Evolutionary conservation across 768 basidiomycete species (phyloP).

Genomic region (Pisolithus sp.): DNA sequence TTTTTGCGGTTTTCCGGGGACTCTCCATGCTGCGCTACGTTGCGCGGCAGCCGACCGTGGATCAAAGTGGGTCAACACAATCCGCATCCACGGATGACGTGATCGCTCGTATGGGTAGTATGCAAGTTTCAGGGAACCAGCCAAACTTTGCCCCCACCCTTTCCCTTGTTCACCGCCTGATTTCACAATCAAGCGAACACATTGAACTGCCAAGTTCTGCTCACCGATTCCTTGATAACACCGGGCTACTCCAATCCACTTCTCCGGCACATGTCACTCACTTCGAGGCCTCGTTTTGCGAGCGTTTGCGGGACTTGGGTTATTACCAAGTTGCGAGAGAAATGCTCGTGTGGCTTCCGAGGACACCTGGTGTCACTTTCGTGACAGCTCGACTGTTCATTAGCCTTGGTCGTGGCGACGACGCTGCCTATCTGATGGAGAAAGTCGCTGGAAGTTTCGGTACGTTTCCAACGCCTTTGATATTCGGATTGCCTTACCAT

Average conservation of each 20-base stretch:
- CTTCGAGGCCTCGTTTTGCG: conserved; percentile 68
- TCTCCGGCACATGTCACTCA: conserved; percentile 62
- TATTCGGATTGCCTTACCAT: not conserved
- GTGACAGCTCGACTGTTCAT: conserved; percentile 65
- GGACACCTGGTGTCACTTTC: conserved; percentile 70
- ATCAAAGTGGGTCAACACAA: conserved; percentile 23
- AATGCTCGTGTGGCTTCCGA: conserved; percentile 70
- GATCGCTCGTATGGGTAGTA: conserved; percentile 56
- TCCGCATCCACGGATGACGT: conserved; percentile 54
- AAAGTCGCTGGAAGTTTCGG: conserved; percentile 72
- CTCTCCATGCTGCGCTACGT: conserved; percentile 64
- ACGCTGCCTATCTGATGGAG: conserved; percentile 68
- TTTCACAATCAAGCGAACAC: conserved; percentile 45
- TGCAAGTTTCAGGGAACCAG: conserved; percentile 58
- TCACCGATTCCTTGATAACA: conserved; percentile 63
- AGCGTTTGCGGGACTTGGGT: conserved; percentile 57
- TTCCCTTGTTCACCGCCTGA: conserved; percentile 59
- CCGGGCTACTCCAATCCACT: conserved; percentile 60
- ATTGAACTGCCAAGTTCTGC: conserved; percentile 51
- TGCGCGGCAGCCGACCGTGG: conserved; percentile 50
- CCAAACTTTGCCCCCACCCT: conserved; percentile 44
- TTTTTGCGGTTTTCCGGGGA: conserved; percentile 77
- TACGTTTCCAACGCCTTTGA: conserved; percentile 30
- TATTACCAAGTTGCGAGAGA: conserved; percentile 57
- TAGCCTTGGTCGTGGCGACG: conserved; percentile 59